phyloP scores from a whole-genome alignment of 108 stramenopile genomes.

The Seminavis robusta region DNA sequence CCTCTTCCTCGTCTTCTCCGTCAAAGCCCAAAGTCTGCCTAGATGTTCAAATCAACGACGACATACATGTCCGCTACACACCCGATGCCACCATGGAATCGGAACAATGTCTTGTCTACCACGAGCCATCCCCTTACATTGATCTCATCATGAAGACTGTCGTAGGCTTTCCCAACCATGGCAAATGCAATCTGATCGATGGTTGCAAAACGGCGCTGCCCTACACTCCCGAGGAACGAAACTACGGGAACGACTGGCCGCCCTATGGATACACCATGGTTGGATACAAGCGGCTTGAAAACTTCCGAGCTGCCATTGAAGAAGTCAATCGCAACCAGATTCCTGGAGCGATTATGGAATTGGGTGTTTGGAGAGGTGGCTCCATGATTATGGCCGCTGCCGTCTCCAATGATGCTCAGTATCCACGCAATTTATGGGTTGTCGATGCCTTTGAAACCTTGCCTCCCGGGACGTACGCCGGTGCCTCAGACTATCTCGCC shows the following conservation, averaged over 20 bases:
- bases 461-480: not conserved
- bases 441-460: conserved; percentile 10
- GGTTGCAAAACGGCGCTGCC: too few species aligned
- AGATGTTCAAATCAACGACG: too few species aligned
- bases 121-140: too few species aligned
- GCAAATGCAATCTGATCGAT: too few species aligned
- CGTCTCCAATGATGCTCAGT: not conserved
- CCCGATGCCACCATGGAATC: too few species aligned
- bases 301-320: not conserved
- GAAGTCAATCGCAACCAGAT: conserved; percentile 1
- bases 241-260: conserved; percentile 10
- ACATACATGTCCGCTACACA: too few species aligned
- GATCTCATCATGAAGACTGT: too few species aligned
- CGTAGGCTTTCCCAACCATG: too few species aligned
- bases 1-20: too few species aligned
- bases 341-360: conserved; percentile 9
- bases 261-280: conserved; percentile 10
- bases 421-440: not conserved
- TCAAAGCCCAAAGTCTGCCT: too few species aligned
- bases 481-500: not conserved
- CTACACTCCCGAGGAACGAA: too few species aligned
- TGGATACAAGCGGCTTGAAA: not conserved
- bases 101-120: too few species aligned
- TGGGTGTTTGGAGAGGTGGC: conserved; percentile 14
- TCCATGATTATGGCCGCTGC: conserved; percentile 3